phyloP scores from a whole-genome alignment of 495 filamentous ascomycete genomes.

The Talaromyces wortmannii region DNA sequence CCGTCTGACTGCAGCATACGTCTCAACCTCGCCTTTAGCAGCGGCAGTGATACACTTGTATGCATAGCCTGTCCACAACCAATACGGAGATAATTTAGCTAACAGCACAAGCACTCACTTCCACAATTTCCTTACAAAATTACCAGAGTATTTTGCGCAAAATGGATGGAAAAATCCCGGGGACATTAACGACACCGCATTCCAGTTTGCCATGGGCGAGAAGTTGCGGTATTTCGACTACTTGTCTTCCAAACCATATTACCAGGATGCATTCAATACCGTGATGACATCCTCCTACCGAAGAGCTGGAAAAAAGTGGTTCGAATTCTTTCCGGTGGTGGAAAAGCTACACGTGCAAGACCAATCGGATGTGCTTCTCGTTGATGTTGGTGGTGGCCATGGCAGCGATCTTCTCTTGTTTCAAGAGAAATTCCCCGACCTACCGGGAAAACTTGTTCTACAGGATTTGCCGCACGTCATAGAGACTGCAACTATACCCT shows the following conservation, averaged over 20 bases:
- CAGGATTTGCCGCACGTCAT: slow-evolving; percentile 40
- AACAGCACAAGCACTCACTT: background rate
- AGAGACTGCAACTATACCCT: slow-evolving; percentile 11
- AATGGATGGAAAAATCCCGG: slow-evolving; percentile 16
- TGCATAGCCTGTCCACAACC: background rate
- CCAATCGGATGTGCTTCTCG: slow-evolving; percentile 30
- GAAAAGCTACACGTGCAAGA: slow-evolving; percentile 14
- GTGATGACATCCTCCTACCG: slow-evolving; percentile 33
- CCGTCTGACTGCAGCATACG: too few relatives aligned
- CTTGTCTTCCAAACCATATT: slow-evolving; percentile 12
- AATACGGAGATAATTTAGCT: background rate
- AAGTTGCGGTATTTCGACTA: slow-evolving; percentile 18
- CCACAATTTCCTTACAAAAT: slow-evolving; percentile 13
- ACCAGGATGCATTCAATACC: slow-evolving; percentile 16
- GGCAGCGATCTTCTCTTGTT: slow-evolving; percentile 43
- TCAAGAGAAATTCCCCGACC: slow-evolving; percentile 8
- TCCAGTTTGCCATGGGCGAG: slow-evolving; percentile 22
- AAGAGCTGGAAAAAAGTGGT: slow-evolving; percentile 34
- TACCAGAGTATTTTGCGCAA: slow-evolving; percentile 20
- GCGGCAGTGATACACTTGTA: background rate
- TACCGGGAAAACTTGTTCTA: slow-evolving; percentile 31
- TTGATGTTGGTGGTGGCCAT: slow-evolving; percentile 46
- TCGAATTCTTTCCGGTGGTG: slow-evolving; percentile 35
- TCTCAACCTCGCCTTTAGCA: too few relatives aligned
- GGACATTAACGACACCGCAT: slow-evolving; percentile 16